Conservation (phyloP, 208 protist species). For the Trypanosoma lewisi region DNA sequence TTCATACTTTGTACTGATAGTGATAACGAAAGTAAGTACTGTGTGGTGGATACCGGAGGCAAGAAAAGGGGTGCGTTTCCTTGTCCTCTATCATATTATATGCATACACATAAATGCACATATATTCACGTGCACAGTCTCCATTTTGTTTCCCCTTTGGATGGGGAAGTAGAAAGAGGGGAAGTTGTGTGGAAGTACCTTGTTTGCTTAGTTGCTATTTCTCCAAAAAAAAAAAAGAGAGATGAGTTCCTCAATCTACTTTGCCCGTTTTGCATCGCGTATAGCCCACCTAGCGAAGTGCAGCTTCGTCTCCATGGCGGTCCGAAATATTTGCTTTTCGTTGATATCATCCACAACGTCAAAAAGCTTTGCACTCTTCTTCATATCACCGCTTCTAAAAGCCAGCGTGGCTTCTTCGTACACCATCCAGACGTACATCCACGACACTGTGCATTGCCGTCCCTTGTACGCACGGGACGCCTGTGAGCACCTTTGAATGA, state of each 20-base stretch:
- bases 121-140: too few species aligned
- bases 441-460: neutral
- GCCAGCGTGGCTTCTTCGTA: slow-evolving; percentile 12
- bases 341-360: neutral
- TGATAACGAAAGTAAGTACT: too few species aligned
- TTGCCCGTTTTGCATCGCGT: neutral
- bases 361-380: slow-evolving; percentile 4
- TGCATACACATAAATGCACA: too few species aligned
- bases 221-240: slow-evolving; percentile 5
- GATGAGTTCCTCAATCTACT: neutral
- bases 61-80: too few species aligned
- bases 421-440: slow-evolving; percentile 3
- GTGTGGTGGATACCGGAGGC: too few species aligned
- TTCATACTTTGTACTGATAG: too few species aligned
- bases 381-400: slow-evolving; percentile 3
- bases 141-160: too few species aligned
- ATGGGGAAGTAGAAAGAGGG: too few species aligned
- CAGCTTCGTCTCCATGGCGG: slow-evolving; percentile 9
- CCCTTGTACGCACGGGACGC: slow-evolving; percentile 1
- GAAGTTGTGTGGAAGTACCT: too few species aligned
- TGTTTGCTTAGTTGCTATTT: too few species aligned
- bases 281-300: slow-evolving; percentile 7
- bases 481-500: neutral
- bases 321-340: neutral
- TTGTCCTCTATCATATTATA: too few species aligned